Evolutionary conservation across 441 rosid genomes (phyloP).

Genomic region (Macaranga tanarius): DNA sequence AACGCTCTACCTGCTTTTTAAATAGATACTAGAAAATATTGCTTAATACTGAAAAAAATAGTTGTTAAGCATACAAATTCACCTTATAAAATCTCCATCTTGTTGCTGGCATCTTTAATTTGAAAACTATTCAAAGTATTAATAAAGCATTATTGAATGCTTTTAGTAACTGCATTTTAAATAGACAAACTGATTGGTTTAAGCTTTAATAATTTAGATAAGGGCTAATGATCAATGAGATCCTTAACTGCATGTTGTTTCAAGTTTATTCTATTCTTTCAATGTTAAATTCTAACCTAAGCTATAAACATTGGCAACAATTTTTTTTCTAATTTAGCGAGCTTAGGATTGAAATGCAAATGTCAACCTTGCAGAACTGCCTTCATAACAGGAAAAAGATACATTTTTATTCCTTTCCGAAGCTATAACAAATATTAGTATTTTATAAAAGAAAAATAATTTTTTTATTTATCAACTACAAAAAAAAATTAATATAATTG

Average conservation of each 20-base stretch:
- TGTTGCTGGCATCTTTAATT: too few relatives aligned
- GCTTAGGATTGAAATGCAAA: too few relatives aligned
- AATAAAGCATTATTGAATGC: background rate
- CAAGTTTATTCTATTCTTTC: background rate
- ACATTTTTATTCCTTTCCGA: too few relatives aligned
- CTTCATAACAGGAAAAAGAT: too few relatives aligned
- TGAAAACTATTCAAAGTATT: background rate
- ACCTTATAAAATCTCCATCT: background rate
- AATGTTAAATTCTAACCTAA: background rate
- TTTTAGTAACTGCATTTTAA: too few relatives aligned
- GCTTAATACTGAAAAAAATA: too few relatives aligned
- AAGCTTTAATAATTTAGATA: background rate
- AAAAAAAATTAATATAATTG: too few relatives aligned
- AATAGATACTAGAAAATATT: too few relatives aligned
- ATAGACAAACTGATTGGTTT: background rate
- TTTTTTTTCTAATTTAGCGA: too few relatives aligned
- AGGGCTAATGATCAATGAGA: background rate
- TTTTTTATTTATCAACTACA: too few relatives aligned
- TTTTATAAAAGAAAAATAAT: too few relatives aligned
- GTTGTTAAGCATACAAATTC: background rate
- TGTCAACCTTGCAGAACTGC: background rate
- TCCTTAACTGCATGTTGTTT: background rate
- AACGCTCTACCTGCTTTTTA: background rate
- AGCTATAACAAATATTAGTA: too few relatives aligned
- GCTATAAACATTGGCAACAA: background rate